These are phyloP conservation scores for Lactifluus subvellereus DNA, from an alignment of 768 basidiomycete species.

Conservation along the genomic window DNA sequence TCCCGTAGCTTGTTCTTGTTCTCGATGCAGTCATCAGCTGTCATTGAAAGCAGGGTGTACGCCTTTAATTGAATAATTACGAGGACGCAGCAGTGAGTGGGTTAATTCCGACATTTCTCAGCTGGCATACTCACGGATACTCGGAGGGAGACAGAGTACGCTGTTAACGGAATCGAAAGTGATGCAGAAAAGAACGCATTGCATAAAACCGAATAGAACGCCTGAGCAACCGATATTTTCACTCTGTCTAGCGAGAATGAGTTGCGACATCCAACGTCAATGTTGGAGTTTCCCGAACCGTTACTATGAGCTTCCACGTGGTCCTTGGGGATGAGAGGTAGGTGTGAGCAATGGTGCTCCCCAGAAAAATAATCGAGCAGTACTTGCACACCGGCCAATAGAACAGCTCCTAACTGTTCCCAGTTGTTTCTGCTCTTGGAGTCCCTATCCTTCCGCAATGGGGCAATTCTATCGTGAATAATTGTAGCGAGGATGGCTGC, in stretches of 20 bases:
- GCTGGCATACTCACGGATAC: conserved; percentile 15
- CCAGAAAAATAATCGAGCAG: not conserved
- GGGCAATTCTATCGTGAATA: conserved; percentile 13
- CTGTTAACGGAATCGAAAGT: not conserved
- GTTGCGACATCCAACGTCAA: not conserved
- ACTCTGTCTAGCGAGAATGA: conserved; percentile 13
- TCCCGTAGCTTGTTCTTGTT: conserved; percentile 22
- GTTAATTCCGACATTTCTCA: not conserved
- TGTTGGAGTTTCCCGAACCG: not conserved
- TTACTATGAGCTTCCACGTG: conserved; percentile 17
- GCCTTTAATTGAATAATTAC: conserved; percentile 1
- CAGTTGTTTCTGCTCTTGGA: conserved; percentile 8
- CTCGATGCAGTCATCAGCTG: conserved; percentile 17
- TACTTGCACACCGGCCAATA: conserved; percentile 23
- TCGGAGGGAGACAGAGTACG: conserved; percentile 15
- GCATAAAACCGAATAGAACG: conserved; percentile 22
- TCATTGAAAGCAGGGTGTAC: conserved; percentile 20
- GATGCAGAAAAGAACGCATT: conserved; percentile 17
- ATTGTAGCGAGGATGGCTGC: conserved; percentile 18
- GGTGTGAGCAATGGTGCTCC: not conserved
- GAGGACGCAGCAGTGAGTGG: not conserved
- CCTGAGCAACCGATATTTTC: conserved; percentile 20
- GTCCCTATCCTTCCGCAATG: conserved; percentile 1
- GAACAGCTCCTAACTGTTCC: conserved; percentile 17
- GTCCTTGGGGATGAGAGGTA: conserved; percentile 5